These are phyloP conservation scores for Candida silvatica DNA, from an alignment of 805 yeast genomes.

Conservation along the genomic window DNA sequence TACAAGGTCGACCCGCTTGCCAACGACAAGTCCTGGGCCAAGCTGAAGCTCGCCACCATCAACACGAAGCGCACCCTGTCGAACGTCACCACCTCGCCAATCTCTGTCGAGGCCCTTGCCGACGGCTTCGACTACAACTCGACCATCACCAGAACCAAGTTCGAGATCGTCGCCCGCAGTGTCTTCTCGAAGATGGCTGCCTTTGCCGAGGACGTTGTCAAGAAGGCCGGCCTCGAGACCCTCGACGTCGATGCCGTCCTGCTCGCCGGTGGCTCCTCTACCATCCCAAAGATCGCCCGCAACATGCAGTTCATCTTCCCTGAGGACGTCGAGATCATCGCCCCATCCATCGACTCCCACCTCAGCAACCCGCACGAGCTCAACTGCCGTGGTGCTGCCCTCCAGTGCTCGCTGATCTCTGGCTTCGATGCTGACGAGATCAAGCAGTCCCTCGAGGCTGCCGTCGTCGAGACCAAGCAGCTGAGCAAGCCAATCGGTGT, in stretches of 20 bases:
- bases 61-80: slow-evolving; percentile 86
- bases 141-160: slow-evolving; percentile 88
- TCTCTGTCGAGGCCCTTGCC: slow-evolving; percentile 90
- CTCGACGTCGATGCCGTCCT: slow-evolving; percentile 86
- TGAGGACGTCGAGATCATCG: slow-evolving; percentile 60
- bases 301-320: slow-evolving; percentile 73
- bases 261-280: slow-evolving; percentile 88
- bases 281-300: slow-evolving; percentile 83
- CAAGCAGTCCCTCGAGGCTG: slow-evolving; percentile 72
- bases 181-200: slow-evolving; percentile 68
- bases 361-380: slow-evolving; percentile 85
- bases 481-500: slow-evolving; percentile 78
- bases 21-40: slow-evolving; percentile 80
- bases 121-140: slow-evolving; percentile 93
- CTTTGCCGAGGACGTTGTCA: slow-evolving; percentile 66
- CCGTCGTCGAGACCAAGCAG: slow-evolving; percentile 85
- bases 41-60: slow-evolving; percentile 75
- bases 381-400: slow-evolving; percentile 89
- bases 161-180: slow-evolving; percentile 76
- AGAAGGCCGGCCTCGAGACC: slow-evolving; percentile 76
- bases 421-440: slow-evolving; percentile 78
- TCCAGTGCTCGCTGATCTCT: slow-evolving; percentile 85
- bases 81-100: slow-evolving; percentile 79
- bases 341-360: slow-evolving; percentile 73
- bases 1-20: slow-evolving; percentile 70